phyloP scores from a whole-genome alignment of 305 asterid species.

The Fraxinus velutina region DNA sequence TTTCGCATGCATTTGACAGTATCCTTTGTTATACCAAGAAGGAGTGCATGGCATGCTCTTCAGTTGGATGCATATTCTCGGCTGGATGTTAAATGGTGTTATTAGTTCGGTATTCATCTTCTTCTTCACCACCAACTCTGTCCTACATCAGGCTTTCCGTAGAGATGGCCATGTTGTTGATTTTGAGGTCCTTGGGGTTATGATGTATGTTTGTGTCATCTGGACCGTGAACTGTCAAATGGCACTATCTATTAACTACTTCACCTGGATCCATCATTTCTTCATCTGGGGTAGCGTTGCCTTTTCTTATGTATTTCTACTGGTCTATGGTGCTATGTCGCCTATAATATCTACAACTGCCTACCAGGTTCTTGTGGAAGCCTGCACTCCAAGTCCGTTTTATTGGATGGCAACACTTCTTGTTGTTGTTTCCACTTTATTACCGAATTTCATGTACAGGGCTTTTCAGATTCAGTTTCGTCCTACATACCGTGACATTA shows the following conservation, averaged over 20 bases:
- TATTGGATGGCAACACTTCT: constrained; percentile 65
- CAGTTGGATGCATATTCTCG: constrained; percentile 79
- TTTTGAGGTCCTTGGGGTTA: constrained; percentile 63
- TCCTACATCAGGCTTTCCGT: constrained; percentile 59
- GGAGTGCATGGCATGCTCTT: constrained; percentile 67
- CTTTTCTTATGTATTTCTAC: constrained; percentile 64
- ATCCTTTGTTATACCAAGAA: constrained; percentile 71
- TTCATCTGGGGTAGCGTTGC: constrained; percentile 91
- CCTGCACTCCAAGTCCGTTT: constrained; percentile 76
- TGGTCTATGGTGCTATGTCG: constrained; percentile 57
- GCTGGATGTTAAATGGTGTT: constrained; percentile 90
- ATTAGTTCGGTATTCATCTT: constrained; percentile 68
- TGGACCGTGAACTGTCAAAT: constrained; percentile 96
- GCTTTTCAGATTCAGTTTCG: constrained; percentile 58
- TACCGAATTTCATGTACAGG: constrained; percentile 64
- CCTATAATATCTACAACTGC: constrained; percentile 68
- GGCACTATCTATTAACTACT: constrained; percentile 85
- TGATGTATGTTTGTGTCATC: constrained; percentile 75
- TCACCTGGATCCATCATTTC: constrained; percentile 91
- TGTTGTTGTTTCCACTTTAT: constrained; percentile 52
- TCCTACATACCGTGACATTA: constrained; percentile 71
- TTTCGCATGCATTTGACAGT: constrained; percentile 34
- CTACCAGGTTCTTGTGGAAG: constrained; percentile 59
- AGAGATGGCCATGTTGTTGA: constrained; percentile 71
- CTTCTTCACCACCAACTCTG: constrained; percentile 59